Percentiles rank a stretch among this genome's conserved stretches.
Conservation (phyloP, 176 grass and related monocot genomes). For the Zea mays region Zm-B73-REFERENCE-NAM-5.0 NC_050102.1:8092501-8093000, state of each 20-base stretch:
- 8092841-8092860: background rate
- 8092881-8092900: background rate
- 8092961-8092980: conserved; percentile 2
- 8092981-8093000: background rate
- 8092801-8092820: background rate
- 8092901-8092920: background rate
- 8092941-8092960: background rate
- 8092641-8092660: conserved; percentile 56
- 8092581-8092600: too few species aligned
- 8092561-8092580: too few species aligned
- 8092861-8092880: background rate
- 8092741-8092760: background rate
- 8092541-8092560: too few species aligned
- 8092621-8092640: too few species aligned
- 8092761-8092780: background rate
- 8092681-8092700: background rate
- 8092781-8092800: background rate
- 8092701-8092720: background rate
- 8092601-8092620: too few species aligned
- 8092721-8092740: conserved; percentile 1
- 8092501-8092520: too few species aligned
- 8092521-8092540: too few species aligned
- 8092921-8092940: background rate
- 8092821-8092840: background rate
- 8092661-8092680: background rate